A percentile compares a stretch with the other conserved stretches of the same genome.
Conservation (phyloP, 2,329 filamentous ascomycete species). For the Exophiala sp. region DNA sequence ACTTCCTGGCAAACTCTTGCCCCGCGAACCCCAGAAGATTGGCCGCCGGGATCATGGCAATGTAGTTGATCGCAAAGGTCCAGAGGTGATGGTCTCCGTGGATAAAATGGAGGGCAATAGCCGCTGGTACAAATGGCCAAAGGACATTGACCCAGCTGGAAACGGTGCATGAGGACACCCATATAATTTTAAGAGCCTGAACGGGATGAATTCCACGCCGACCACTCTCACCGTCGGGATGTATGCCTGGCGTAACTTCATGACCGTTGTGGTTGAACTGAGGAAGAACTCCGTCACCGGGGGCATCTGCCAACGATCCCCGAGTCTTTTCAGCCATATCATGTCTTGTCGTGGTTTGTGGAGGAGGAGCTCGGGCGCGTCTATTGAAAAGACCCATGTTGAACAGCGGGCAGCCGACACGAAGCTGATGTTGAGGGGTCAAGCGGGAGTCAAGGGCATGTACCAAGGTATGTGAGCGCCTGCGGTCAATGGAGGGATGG, state of each 20-base stretch:
- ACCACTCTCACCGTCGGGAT: slow-evolving; percentile 61
- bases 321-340: slow-evolving; percentile 14
- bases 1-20: slow-evolving; percentile 64
- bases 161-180: slow-evolving; percentile 56
- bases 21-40: slow-evolving; percentile 71
- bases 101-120: slow-evolving; percentile 59
- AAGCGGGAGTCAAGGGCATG: too few relatives aligned
- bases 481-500: too few relatives aligned
- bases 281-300: slow-evolving; percentile 13
- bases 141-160: slow-evolving; percentile 64
- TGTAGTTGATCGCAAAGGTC: slow-evolving; percentile 65
- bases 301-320: slow-evolving; percentile 4
- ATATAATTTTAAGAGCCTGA: slow-evolving; percentile 59
- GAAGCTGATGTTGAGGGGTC: background rate
- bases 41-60: slow-evolving; percentile 71
- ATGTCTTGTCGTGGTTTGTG: background rate
- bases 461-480: too few relatives aligned
- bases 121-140: slow-evolving; percentile 68
- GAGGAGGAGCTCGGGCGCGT: slow-evolving; percentile 5
- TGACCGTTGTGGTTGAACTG: slow-evolving; percentile 27
- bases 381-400: slow-evolving; percentile 24
- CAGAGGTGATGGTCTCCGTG: slow-evolving; percentile 53
- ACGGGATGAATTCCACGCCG: slow-evolving; percentile 59
- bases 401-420: background rate
- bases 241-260: slow-evolving; percentile 35